These are phyloP conservation scores for Thermomucor indicae-seudaticae DNA, from an alignment of 371 early-diverging fungal species.

Conservation along the genomic window DNA sequence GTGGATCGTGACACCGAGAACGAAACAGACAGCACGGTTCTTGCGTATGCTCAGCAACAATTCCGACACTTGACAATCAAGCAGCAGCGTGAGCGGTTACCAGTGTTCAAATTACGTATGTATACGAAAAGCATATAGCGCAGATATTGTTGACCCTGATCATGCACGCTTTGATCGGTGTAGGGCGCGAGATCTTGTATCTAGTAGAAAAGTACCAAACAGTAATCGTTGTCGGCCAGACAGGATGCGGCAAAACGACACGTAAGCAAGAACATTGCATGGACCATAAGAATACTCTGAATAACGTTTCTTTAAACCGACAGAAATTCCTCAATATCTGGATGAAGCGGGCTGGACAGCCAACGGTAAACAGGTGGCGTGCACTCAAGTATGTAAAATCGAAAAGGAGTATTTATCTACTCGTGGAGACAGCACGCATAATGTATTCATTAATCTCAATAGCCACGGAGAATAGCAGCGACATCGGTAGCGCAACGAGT, in stretches of 20 bases:
- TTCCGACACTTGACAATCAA: slow-evolving; percentile 43
- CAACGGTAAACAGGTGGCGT: slow-evolving; percentile 63
- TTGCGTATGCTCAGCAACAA: slow-evolving; percentile 41
- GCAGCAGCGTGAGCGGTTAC: slow-evolving; percentile 57
- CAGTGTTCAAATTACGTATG: slow-evolving; percentile 56
- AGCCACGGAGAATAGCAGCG: slow-evolving; percentile 96
- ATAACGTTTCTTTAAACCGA: no score
- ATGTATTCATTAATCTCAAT: no score
- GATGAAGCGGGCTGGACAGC: slow-evolving; percentile 66
- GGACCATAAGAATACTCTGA: neutral
- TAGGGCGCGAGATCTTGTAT: slow-evolving; percentile 53
- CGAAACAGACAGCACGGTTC: slow-evolving; percentile 46
- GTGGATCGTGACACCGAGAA: slow-evolving; percentile 63
- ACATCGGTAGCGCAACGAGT: slow-evolving; percentile 96
- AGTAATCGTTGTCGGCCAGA: slow-evolving; percentile 59
- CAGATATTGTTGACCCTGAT: neutral
- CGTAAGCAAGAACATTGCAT: slow-evolving; percentile 38
- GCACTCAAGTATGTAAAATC: slow-evolving; percentile 80
- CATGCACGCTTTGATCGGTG: no score
- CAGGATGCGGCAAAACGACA: slow-evolving; percentile 73
- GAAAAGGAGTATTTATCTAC: no score
- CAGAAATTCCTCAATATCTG: slow-evolving; percentile 80
- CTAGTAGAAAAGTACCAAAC: slow-evolving; percentile 65
- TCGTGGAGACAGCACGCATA: no score
- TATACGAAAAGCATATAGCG: neutral